Evolutionary conservation across 176 grass and related monocot species (phyloP).

Genomic region (Eleusine coracana): DNA sequence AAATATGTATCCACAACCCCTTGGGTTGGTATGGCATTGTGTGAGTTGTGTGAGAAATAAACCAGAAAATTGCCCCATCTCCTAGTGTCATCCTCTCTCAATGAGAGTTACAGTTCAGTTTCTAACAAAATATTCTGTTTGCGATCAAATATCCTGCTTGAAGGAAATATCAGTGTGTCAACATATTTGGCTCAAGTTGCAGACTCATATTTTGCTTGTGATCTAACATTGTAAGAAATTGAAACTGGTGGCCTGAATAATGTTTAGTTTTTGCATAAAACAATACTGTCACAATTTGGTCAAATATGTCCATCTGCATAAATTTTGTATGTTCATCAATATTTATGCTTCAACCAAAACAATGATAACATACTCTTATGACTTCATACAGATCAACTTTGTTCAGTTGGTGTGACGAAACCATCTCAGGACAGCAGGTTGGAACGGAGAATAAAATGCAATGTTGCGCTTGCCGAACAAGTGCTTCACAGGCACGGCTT

Average conservation of each 20-base stretch:
- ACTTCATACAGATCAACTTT: slow-evolving; percentile 42
- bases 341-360: slow-evolving; percentile 34
- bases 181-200: no score
- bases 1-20: no score
- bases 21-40: no score
- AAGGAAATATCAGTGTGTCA: no score
- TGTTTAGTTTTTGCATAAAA: neutral
- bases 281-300: neutral
- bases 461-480: neutral
- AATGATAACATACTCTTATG: slow-evolving; percentile 23
- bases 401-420: slow-evolving; percentile 19
- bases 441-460: slow-evolving; percentile 27
- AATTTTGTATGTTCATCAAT: slow-evolving; percentile 22
- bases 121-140: no score
- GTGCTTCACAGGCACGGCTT: slow-evolving; percentile 14
- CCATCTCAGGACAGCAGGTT: slow-evolving; percentile 11
- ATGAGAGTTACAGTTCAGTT: no score
- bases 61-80: no score
- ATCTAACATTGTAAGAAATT: neutral
- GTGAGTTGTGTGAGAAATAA: no score
- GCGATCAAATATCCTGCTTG: no score
- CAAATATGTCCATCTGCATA: neutral
- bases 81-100: no score
- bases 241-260: slow-evolving; percentile 9
- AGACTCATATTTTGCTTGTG: neutral